Evolutionary conservation across 2,329 filamentous ascomycete species (phyloP).

Genomic region (Diaporthe nobilis): DNA sequence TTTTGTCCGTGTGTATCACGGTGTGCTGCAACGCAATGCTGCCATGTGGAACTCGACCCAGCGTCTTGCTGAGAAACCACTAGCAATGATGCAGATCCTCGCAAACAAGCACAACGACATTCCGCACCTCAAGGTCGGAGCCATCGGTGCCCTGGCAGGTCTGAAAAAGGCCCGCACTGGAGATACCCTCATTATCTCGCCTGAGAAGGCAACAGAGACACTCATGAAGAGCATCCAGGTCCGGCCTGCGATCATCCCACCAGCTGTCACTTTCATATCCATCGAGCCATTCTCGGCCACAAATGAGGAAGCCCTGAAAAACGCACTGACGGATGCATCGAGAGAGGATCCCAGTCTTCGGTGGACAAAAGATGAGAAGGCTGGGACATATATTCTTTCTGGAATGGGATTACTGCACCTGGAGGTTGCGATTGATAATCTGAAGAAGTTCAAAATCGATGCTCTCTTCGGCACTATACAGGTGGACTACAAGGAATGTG

Average conservation of each 20-base stretch:
- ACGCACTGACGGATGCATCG: conserved; percentile 82
- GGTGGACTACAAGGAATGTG: conserved; percentile 92
- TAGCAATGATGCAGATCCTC: conserved; percentile 89
- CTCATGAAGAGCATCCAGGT: conserved; percentile 83
- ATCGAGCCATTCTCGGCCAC: conserved; percentile 78
- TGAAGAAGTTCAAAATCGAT: conserved; percentile 90
- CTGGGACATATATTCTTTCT: conserved; percentile 91
- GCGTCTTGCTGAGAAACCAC: conserved; percentile 82
- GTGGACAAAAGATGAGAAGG: conserved; percentile 87
- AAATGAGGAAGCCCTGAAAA: conserved; percentile 83
- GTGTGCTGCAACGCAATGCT: conserved; percentile 80
- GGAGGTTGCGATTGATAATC: conserved; percentile 89
- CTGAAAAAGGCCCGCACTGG: conserved; percentile 94
- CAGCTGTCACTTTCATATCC: conserved; percentile 96
- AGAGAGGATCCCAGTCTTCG: conserved; percentile 94
- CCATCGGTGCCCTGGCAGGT: conserved; percentile 94
- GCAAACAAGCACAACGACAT: conserved; percentile 90
- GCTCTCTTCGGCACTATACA: conserved; percentile 91
- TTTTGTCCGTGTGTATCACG: conserved; percentile 93
- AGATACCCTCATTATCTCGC: conserved; percentile 87
- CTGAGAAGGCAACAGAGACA: conserved; percentile 73
- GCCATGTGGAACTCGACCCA: conserved; percentile 91
- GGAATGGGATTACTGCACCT: conserved; percentile 98
- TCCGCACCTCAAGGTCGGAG: conserved; percentile 82
- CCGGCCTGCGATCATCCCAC: conserved; percentile 88